Percentiles rank a stretch among this genome's conserved stretches.
Evolutionary conservation across 2,329 filamentous ascomycete species (phyloP).

Genomic region (Arthrobotrys conoides): DNA sequence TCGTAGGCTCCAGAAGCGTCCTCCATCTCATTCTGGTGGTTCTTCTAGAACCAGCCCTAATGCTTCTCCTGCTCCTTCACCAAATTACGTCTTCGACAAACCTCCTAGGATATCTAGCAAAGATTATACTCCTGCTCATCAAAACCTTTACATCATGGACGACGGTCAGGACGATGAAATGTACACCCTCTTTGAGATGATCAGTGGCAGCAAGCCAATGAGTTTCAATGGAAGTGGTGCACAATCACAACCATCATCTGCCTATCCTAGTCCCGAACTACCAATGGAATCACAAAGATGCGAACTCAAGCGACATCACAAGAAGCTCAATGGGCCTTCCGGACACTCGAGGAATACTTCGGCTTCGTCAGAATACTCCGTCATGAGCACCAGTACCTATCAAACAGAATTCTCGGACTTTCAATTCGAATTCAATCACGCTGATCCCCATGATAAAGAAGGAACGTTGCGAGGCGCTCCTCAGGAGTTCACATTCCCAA

Average conservation of each 20-base stretch:
- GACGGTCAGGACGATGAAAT: slow-evolving; percentile 59
- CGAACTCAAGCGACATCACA: slow-evolving; percentile 18
- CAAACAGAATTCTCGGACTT: slow-evolving; percentile 59
- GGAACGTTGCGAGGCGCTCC: slow-evolving; percentile 10
- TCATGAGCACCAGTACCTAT: slow-evolving; percentile 52
- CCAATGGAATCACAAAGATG: slow-evolving; percentile 35
- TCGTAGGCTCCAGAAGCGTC: slow-evolving; percentile 53
- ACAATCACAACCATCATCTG: slow-evolving; percentile 18
- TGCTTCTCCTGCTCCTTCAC: slow-evolving; percentile 42
- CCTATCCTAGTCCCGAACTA: slow-evolving; percentile 23
- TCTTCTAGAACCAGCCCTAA: slow-evolving; percentile 41
- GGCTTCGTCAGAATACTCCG: slow-evolving; percentile 50
- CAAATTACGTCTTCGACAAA: slow-evolving; percentile 55
- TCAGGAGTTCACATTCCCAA: slow-evolving; percentile 23
- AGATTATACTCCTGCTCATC: slow-evolving; percentile 47
- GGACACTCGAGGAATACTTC: slow-evolving; percentile 57
- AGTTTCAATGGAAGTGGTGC: background rate
- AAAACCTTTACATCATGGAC: slow-evolving; percentile 57
- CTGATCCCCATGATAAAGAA: slow-evolving; percentile 20
- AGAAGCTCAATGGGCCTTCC: slow-evolving; percentile 1
- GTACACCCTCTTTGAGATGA: slow-evolving; percentile 59
- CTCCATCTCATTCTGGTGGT: slow-evolving; percentile 44
- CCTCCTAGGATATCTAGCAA: slow-evolving; percentile 55
- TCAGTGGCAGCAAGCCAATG: slow-evolving; percentile 48
- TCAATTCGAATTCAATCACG: slow-evolving; percentile 48